Conservation (phyloP, 2,329 filamentous ascomycete genomes). For the Nemania sp. region DNA sequence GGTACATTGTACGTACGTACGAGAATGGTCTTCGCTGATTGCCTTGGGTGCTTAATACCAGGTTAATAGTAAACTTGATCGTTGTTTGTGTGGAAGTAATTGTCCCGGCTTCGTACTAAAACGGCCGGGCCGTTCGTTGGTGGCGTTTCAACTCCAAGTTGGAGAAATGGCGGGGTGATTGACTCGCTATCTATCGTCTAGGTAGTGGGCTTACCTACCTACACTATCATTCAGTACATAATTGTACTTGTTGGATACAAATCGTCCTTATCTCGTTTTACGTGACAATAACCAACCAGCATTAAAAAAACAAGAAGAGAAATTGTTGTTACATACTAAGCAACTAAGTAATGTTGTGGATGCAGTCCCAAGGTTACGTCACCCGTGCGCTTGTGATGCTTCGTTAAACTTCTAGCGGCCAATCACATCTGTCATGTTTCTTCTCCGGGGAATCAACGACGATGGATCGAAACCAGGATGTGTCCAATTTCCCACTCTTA, state of each 20-base stretch:
- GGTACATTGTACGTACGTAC: not conserved
- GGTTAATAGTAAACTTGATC: no score
- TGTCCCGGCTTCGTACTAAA: not conserved
- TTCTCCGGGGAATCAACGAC: conserved; percentile 1
- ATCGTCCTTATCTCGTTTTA: not conserved
- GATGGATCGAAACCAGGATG: not conserved
- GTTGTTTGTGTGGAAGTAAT: not conserved
- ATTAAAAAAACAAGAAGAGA: not conserved
- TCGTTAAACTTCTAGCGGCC: conserved; percentile 4
- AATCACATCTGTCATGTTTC: conserved; percentile 5
- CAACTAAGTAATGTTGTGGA: no score
- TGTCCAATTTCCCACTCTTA: not conserved
- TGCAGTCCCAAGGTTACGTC: not conserved
- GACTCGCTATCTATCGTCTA: no score
- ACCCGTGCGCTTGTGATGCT: not conserved
- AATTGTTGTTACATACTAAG: no score
- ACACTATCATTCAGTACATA: not conserved
- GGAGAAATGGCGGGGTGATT: no score
- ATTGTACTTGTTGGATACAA: not conserved
- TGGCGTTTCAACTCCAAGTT: no score
- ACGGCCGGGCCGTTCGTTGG: no score
- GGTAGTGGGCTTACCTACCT: no score
- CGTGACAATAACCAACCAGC: not conserved
- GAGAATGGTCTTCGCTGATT: no score
- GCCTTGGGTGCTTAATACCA: no score